phyloP scores from a whole-genome alignment of 495 filamentous ascomycete species.

The Podospora pseudoanserina region DNA sequence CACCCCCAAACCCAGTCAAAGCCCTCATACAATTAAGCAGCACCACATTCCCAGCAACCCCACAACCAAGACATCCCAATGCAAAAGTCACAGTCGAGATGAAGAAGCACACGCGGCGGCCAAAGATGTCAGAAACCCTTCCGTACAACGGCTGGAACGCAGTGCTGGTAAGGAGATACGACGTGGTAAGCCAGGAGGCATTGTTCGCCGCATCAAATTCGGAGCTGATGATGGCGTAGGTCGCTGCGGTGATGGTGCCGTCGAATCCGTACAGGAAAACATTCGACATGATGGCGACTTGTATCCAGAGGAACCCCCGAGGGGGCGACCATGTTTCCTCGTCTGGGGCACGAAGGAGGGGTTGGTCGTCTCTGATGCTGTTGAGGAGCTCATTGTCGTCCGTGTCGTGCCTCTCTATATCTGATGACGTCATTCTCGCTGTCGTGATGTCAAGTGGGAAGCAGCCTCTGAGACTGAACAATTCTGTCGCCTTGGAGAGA shows the following conservation, averaged over 20 bases:
- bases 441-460: background rate
- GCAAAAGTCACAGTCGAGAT: conserved; percentile 46
- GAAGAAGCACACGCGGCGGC: conserved; percentile 50
- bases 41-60: conserved; percentile 38
- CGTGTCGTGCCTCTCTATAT: background rate
- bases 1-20: conserved; percentile 56
- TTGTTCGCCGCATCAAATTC: conserved; percentile 51
- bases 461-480: background rate
- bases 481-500: background rate
- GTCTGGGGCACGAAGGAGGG: conserved; percentile 36
- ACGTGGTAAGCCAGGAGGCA: conserved; percentile 68
- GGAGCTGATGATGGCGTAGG: conserved; percentile 61
- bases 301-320: conserved; percentile 42
- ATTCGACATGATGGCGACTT: conserved; percentile 59
- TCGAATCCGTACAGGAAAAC: conserved; percentile 65
- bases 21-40: conserved; percentile 46
- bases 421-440: conserved; percentile 10
- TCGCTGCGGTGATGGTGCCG: conserved; percentile 63
- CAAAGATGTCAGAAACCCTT: conserved; percentile 52
- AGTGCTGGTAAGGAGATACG: conserved; percentile 68
- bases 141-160: conserved; percentile 54
- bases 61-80: conserved; percentile 47
- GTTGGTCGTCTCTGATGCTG: conserved; percentile 21
- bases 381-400: background rate
- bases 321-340: conserved; percentile 37